Percentiles rank a stretch among this genome's conserved stretches.
phyloP scores from a whole-genome alignment of 257 asterid genomes.

The Gentiana straminea region DNA sequence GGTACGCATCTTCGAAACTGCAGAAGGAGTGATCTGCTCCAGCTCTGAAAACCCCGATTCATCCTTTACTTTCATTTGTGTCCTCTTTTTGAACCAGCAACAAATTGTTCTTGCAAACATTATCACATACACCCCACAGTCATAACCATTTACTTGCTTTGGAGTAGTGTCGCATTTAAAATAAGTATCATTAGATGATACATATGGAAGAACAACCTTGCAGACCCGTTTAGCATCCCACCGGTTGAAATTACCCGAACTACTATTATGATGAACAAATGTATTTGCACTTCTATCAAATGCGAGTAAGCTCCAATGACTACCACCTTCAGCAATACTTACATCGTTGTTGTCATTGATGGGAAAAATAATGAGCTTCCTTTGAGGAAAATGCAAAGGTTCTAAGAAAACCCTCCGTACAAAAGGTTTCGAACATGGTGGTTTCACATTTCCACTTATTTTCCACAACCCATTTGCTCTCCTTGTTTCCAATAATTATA shows the following conservation, averaged over 20 bases:
- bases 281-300: slow-evolving; percentile 36
- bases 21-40: slow-evolving; percentile 38
- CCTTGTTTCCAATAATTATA: no score
- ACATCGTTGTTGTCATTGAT: slow-evolving; percentile 63
- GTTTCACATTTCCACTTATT: no score
- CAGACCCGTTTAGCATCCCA: slow-evolving; percentile 34
- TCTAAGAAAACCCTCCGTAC: no score
- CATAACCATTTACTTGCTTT: slow-evolving; percentile 50
- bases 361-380: slow-evolving; percentile 59
- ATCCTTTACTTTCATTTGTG: slow-evolving; percentile 14
- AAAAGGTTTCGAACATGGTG: no score
- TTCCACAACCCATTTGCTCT: no score
- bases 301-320: slow-evolving; percentile 74
- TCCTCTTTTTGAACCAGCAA: slow-evolving; percentile 37
- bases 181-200: slow-evolving; percentile 19
- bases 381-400: slow-evolving; percentile 48
- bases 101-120: slow-evolving; percentile 60
- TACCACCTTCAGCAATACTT: slow-evolving; percentile 62
- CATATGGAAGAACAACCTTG: slow-evolving; percentile 23
- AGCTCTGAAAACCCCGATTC: slow-evolving; percentile 39
- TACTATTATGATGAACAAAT: slow-evolving; percentile 76
- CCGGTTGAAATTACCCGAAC: slow-evolving; percentile 20
- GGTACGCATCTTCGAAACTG: slow-evolving; percentile 39
- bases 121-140: slow-evolving; percentile 68
- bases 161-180: slow-evolving; percentile 33